A percentile compares a stretch with the other conserved stretches of the same genome.
Conservation (phyloP, 306 rosid species). For the Hylodesmum podocarpum region DNA sequence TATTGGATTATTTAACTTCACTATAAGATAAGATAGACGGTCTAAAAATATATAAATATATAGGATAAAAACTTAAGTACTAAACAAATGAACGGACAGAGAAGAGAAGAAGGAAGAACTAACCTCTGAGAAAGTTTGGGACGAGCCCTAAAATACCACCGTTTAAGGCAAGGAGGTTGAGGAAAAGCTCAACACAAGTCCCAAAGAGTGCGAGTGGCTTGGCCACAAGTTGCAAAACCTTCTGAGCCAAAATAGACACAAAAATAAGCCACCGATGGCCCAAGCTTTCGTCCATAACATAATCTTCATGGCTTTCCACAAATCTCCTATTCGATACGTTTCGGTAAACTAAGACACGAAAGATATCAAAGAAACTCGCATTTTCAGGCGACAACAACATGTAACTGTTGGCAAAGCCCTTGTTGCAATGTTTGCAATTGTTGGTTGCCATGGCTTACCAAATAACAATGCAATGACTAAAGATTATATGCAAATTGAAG, state of each 20-base stretch:
- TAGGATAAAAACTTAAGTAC: too few species aligned
- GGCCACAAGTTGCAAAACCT: slow-evolving; percentile 32
- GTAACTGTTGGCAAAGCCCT: slow-evolving; percentile 47
- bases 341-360: slow-evolving; percentile 22
- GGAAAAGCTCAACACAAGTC: slow-evolving; percentile 9
- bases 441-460: not conserved
- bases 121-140: slow-evolving; percentile 40
- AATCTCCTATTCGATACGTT: slow-evolving; percentile 34
- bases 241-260: slow-evolving; percentile 45
- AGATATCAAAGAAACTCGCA: slow-evolving; percentile 49
- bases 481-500: not conserved
- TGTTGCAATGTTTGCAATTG: slow-evolving; percentile 27
- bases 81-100: too few species aligned
- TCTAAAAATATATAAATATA: too few species aligned
- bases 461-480: not conserved
- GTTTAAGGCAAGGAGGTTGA: slow-evolving; percentile 41
- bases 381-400: slow-evolving; percentile 61
- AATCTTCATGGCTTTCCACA: slow-evolving; percentile 23
- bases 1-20: too few species aligned
- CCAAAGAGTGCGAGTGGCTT: slow-evolving; percentile 35
- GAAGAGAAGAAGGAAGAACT: not conserved
- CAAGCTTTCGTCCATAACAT: slow-evolving; percentile 21
- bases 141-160: slow-evolving; percentile 25
- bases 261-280: slow-evolving; percentile 44
- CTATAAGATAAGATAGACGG: too few species aligned